Evolutionary conservation across 495 filamentous ascomycete genomes (phyloP), one percentile per base, ranked within the genome.

Genomic region (Aspergillus olivimuriae): DNA sequence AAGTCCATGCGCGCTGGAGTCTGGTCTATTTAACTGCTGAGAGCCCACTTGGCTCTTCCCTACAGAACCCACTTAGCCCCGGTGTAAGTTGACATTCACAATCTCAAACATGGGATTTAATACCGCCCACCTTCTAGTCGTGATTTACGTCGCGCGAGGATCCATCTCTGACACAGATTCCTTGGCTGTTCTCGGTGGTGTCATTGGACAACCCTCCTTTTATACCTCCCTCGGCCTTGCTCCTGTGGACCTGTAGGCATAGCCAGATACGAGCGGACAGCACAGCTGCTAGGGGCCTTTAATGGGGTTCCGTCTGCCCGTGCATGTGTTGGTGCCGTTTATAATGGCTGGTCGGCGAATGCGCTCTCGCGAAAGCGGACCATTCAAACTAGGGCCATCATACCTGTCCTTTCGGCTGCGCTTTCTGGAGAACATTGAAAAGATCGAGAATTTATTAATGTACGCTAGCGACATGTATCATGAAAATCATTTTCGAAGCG

Each of bases 391-490:
- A 11, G 24, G 6, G 24, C 24, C 24, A 11, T 28, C 24, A 11
- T 28, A 11, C 5, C 24, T 11, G 11, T 28, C 24, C 6, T 28
- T 5, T 5, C 24, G 24, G 24, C 24, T 28, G 24, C 24, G 11
- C 11, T 28, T n/a, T n/a, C n/a, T 28, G 24, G 24, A 11, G 24
- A 28, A 28, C 5, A 6, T 6, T 28, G 24, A 11, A 28, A 28
- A 5, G 24, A 28, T 28, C 24, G 24, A 28, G 24, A 28, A n/a
- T 42, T 11, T 55, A 43, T 51, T 42, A 41, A 37, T 26, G 22
- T 49, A 48, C 50, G 41, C 39, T 47, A 46, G 39, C 10, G 39
- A 51, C 39, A 34, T 30, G 24, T 44, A 30, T 47, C 44, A 37
- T 45, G 32, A 21, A 41, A 34, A 33, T 40, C 28, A 37, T 43